Percentiles rank a stretch among this genome's conserved stretches.
These are phyloP conservation scores for Populus davidiana DNA, from an alignment of 345 rosid species.

Conservation along the genomic window DNA sequence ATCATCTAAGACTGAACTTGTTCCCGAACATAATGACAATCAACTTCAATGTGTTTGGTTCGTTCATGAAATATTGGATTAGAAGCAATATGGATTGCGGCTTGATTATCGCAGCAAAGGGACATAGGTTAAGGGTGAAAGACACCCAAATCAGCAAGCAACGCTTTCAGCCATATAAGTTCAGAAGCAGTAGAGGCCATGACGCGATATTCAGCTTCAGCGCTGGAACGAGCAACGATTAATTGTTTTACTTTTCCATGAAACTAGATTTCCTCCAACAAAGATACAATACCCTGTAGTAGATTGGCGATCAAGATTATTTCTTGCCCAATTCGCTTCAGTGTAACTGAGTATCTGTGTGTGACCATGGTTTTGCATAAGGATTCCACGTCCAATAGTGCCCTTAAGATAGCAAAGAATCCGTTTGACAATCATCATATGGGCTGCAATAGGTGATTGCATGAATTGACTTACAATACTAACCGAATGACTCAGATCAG, in stretches of 20 bases:
- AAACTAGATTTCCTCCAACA: background rate
- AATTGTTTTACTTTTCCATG: too few relatives aligned
- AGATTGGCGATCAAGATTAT: background rate
- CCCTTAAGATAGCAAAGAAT: background rate
- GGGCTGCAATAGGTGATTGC: background rate
- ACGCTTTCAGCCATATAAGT: background rate
- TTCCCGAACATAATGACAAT: background rate
- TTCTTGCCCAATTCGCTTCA: accelerated
- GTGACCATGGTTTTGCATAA: background rate
- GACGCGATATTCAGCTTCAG: accelerated
- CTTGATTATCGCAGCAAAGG: background rate
- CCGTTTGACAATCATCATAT: background rate
- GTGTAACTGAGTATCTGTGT: background rate
- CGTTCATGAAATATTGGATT: background rate
- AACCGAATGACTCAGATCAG: too few relatives aligned
- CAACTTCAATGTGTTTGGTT: background rate
- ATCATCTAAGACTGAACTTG: background rate
- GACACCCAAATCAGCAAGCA: background rate
- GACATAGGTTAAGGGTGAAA: background rate
- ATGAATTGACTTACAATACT: background rate
- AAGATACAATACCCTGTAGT: background rate
- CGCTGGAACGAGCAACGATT: too few relatives aligned
- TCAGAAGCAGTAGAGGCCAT: background rate
- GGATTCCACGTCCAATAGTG: background rate
- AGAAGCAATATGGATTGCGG: background rate